phyloP scores from a whole-genome alignment of 495 filamentous ascomycete species.

The Lentithecium fluviatile region DNA sequence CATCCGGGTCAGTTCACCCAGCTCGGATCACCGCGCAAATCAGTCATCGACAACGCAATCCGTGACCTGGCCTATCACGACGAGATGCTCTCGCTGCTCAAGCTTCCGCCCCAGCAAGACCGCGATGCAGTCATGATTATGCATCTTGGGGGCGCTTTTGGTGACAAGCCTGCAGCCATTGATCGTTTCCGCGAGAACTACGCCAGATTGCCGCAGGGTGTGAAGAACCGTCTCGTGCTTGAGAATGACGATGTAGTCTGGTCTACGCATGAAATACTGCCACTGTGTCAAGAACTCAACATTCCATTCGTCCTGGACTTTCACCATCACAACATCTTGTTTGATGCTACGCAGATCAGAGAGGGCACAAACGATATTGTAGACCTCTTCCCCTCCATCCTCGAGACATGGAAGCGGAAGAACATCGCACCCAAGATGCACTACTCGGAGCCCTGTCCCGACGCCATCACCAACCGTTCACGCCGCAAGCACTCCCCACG shows the following conservation, averaged over 20 bases:
- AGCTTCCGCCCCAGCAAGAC: conserved; percentile 74
- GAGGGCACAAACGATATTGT: conserved; percentile 86
- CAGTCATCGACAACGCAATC: conserved; percentile 72
- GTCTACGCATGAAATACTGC: conserved; percentile 87
- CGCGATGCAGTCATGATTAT: conserved; percentile 92
- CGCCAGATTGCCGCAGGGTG: conserved; percentile 55
- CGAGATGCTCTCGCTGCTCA: conserved; percentile 77
- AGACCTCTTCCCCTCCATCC: conserved; percentile 67
- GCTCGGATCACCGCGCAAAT: conserved; percentile 71
- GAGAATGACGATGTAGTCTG: conserved; percentile 94
- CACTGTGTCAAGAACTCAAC: conserved; percentile 86
- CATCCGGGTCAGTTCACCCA: conserved; percentile 95
- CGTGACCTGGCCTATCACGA: conserved; percentile 89
- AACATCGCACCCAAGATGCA: conserved; percentile 94
- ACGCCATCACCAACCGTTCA: conserved; percentile 72
- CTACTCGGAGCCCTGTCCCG: conserved; percentile 76
- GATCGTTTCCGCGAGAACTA: conserved; percentile 83
- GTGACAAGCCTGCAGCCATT: conserved; percentile 80
- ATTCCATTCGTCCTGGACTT: conserved; percentile 92
- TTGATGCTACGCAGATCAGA: conserved; percentile 66
- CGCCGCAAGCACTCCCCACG: conserved; percentile 81
- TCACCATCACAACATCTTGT: conserved; percentile 94
- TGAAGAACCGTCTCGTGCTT: conserved; percentile 81
- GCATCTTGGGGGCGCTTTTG: conserved; percentile 91
- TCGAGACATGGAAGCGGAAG: conserved; percentile 82